phyloP scores from a whole-genome alignment of 163 green algal genomes.

The Scenedesmus sp. region DNA sequence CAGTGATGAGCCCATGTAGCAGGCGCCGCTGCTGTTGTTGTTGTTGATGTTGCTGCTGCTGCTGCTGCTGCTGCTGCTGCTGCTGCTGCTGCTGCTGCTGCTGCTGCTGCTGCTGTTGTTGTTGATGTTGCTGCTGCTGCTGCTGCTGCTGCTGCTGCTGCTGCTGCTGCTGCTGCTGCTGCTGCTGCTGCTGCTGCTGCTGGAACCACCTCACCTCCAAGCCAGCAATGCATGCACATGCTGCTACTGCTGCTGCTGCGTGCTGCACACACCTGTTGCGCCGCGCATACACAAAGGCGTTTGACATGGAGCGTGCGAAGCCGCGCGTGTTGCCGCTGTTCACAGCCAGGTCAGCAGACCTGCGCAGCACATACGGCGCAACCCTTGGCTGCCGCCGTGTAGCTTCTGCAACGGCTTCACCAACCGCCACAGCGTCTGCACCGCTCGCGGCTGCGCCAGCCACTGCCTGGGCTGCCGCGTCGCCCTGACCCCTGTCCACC shows the following conservation, averaged over 20 bases:
- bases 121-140: too few relatives aligned
- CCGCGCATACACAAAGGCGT: slow-evolving; percentile 12
- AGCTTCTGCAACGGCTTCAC: slow-evolving; percentile 36
- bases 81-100: too few relatives aligned
- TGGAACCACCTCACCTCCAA: too few relatives aligned
- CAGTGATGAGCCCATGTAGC: too few relatives aligned
- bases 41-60: not conserved
- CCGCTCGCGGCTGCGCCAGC: slow-evolving; percentile 14
- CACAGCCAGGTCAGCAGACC: slow-evolving; percentile 39
- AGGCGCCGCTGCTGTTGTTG: not conserved
- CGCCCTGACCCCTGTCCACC: not conserved
- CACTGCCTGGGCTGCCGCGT: slow-evolving; percentile 37
- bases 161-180: too few relatives aligned
- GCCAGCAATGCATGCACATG: too few relatives aligned
- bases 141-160: too few relatives aligned
- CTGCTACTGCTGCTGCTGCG: too few relatives aligned
- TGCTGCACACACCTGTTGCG: not conserved
- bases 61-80: not conserved
- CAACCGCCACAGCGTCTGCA: not conserved
- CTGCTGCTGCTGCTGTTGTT: too few relatives aligned
- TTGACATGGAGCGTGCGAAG: slow-evolving; percentile 22
- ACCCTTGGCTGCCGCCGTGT: not conserved
- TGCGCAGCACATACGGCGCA: slow-evolving; percentile 12
- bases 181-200: too few relatives aligned
- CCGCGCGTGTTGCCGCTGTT: slow-evolving; percentile 29